Percentiles rank a stretch among this genome's conserved stretches.
Evolutionary conservation across 306 rosid genomes (phyloP).

Genomic region (Alnus glutinosa): DNA sequence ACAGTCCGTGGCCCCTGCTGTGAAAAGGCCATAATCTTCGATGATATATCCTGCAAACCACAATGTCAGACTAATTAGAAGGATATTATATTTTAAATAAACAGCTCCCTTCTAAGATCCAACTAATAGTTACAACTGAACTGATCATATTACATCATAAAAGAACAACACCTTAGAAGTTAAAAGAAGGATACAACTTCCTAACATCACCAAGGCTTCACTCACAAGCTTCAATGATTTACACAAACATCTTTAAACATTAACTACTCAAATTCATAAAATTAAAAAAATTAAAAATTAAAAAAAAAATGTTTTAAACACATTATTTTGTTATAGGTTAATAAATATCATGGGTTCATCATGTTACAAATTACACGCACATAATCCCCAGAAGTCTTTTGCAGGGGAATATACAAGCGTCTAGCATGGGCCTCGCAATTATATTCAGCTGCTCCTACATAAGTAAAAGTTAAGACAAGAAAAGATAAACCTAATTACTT

Average conservation of each 20-base stretch:
- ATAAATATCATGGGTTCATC: not conserved
- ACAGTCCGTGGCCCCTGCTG: slow-evolving; percentile 67
- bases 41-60: slow-evolving; percentile 67
- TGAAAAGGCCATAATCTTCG: slow-evolving; percentile 54
- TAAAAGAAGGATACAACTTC: not conserved
- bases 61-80: slow-evolving; percentile 14
- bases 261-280: not conserved
- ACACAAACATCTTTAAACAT: not conserved
- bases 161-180: not conserved
- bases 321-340: not conserved
- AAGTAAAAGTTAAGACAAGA: not conserved
- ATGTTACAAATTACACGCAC: not conserved
- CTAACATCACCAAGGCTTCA: not conserved
- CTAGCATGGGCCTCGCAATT: not conserved
- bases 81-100: not conserved
- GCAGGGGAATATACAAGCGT: not conserved
- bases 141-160: not conserved
- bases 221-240: slow-evolving; percentile 2
- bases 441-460: not conserved
- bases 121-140: not conserved
- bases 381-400: not conserved
- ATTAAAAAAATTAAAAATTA: too few relatives aligned
- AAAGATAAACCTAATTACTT: not conserved
- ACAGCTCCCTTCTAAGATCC: not conserved
- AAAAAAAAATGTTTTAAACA: not conserved